Percentiles rank a stretch among this genome's conserved stretches.
These are phyloP conservation scores for Panus rudis DNA, from an alignment of 768 basidiomycete genomes.

Conservation along the genomic window DNA sequence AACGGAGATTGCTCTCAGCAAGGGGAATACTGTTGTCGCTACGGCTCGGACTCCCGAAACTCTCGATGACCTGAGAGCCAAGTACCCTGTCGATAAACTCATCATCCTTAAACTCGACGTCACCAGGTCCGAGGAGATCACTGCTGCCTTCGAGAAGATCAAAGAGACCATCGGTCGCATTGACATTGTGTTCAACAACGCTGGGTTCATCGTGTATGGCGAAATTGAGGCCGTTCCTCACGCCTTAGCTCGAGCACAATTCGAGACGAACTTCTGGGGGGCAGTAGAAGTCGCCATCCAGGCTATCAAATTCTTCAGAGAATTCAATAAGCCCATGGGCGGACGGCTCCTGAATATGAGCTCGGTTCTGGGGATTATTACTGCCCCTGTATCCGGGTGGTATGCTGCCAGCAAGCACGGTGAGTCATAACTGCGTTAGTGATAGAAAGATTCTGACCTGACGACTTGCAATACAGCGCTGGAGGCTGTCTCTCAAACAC, in stretches of 20 bases:
- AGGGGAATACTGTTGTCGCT: constrained; percentile 21
- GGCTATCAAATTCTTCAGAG: constrained; percentile 29
- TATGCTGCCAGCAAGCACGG: constrained; percentile 5
- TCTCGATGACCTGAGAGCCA: constrained; percentile 15
- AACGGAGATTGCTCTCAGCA: constrained; percentile 15
- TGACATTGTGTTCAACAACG: constrained; percentile 1
- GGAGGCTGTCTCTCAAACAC: constrained; percentile 31
- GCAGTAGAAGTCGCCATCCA: constrained; percentile 23
- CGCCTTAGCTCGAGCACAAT: not conserved
- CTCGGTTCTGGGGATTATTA: constrained; percentile 18
- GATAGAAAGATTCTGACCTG: not conserved
- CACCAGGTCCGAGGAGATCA: not conserved
- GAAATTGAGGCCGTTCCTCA: not conserved
- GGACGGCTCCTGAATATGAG: constrained; percentile 31
- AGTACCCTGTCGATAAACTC: constrained; percentile 11
- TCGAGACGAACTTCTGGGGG: constrained; percentile 24
- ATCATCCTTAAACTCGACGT: constrained; percentile 9
- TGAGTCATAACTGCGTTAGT: constrained; percentile 4
- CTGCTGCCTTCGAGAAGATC: not conserved
- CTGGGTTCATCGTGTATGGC: not conserved
- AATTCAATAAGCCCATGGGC: constrained; percentile 28
- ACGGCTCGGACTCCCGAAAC: constrained; percentile 18
- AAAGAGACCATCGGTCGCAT: not conserved
- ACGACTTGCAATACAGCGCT: constrained; percentile 15
- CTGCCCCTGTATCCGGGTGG: not conserved